phyloP scores from a whole-genome alignment of 129 eudicot species.

The sunflower (Helianthus annuus) region DNA sequence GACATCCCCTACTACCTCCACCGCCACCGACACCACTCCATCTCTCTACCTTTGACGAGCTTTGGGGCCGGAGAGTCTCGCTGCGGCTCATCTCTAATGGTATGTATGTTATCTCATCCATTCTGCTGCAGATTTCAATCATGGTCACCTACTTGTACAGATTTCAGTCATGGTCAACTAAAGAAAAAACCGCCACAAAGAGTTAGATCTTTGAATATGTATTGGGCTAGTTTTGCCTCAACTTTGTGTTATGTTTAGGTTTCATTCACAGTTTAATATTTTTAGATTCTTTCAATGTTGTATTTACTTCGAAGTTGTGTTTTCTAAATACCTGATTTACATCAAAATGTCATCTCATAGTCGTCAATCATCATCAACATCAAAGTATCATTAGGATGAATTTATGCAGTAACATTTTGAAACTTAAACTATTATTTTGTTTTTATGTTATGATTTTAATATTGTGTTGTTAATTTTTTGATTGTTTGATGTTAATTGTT shows the following conservation, averaged over 20 bases:
- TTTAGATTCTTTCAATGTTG: neutral
- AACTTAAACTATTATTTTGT: too few species aligned
- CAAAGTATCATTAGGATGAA: too few species aligned
- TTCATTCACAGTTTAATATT: slow-evolving; percentile 2
- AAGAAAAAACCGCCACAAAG: slow-evolving; percentile 64
- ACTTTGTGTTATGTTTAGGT: neutral
- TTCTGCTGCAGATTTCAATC: neutral
- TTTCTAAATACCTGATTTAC: neutral
- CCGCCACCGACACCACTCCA: slow-evolving; percentile 30
- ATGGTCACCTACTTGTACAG: neutral
- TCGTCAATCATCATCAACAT: too few species aligned
- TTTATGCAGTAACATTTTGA: too few species aligned
- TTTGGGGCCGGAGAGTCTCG: slow-evolving; percentile 51
- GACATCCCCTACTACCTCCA: too few species aligned
- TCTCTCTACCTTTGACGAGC: slow-evolving; percentile 28
- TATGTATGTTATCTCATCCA: slow-evolving; percentile 16
- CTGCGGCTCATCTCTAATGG: slow-evolving; percentile 55
- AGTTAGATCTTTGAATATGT: slow-evolving; percentile 37
- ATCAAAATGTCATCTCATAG: too few species aligned
- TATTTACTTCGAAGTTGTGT: neutral
- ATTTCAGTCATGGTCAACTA: too few species aligned
- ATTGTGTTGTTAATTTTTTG: too few species aligned
- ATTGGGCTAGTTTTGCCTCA: slow-evolving; percentile 10
- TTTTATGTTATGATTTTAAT: too few species aligned
- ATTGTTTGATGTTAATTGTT: too few species aligned